phyloP scores from a whole-genome alignment of 495 filamentous ascomycete species.

The Penicillium desertorum region DNA sequence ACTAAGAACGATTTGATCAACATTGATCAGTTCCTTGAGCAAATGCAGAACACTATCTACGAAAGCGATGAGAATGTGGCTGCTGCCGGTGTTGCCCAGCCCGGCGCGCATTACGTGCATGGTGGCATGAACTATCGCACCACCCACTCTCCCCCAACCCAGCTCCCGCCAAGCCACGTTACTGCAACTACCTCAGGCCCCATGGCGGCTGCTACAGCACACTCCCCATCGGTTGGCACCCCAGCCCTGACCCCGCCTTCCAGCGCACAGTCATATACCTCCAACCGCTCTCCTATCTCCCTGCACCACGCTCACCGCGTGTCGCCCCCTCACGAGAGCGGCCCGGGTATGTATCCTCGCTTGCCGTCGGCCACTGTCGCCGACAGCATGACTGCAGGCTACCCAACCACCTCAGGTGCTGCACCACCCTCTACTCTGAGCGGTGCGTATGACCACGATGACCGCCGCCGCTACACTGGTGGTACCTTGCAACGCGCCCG shows the following conservation, averaged over 20 bases:
- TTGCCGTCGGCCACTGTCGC: slow-evolving; percentile 71
- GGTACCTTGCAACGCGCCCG: slow-evolving; percentile 78
- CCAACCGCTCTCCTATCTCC: slow-evolving; percentile 78
- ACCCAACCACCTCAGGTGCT: slow-evolving; percentile 62
- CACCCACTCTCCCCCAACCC: slow-evolving; percentile 67
- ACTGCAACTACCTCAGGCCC: slow-evolving; percentile 58
- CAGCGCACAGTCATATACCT: slow-evolving; percentile 80
- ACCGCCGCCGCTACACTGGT: slow-evolving; percentile 82
- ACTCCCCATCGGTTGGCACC: slow-evolving; percentile 58
- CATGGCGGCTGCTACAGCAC: slow-evolving; percentile 55
- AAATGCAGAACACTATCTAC: slow-evolving; percentile 92
- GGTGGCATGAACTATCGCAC: slow-evolving; percentile 61
- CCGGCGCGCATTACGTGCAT: slow-evolving; percentile 64
- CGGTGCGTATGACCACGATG: slow-evolving; percentile 74
- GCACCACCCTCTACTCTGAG: slow-evolving; percentile 77
- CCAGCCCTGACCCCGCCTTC: slow-evolving; percentile 89
- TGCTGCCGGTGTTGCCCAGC: slow-evolving; percentile 69
- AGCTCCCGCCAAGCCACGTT: slow-evolving; percentile 55
- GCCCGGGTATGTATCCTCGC: slow-evolving; percentile 75
- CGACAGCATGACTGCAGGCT: slow-evolving; percentile 53
- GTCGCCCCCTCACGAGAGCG: slow-evolving; percentile 63
- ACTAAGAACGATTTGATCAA: slow-evolving; percentile 91
- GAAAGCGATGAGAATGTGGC: slow-evolving; percentile 80
- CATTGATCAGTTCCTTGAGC: slow-evolving; percentile 89
- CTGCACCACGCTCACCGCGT: slow-evolving; percentile 57